phyloP scores from a whole-genome alignment of 495 filamentous ascomycete genomes.

The Daldinia decipiens region DNA sequence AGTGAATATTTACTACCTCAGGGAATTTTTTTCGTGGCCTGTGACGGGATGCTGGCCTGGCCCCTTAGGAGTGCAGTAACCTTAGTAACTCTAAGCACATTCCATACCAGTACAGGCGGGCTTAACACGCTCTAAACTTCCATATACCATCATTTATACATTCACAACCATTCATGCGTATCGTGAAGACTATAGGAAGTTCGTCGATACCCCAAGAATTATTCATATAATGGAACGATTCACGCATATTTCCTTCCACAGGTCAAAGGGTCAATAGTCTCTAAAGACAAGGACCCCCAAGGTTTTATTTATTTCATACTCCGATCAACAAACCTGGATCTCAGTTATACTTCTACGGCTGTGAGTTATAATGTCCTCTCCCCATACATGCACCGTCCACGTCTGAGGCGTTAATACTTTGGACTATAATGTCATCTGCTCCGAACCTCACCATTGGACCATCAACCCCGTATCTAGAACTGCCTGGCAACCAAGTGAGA shows the following conservation, averaged over 20 bases:
- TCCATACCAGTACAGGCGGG: neutral
- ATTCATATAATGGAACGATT: neutral
- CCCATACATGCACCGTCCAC: constrained; percentile 43
- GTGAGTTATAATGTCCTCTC: constrained; percentile 30
- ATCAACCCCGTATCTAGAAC: neutral
- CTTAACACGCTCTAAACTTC: neutral
- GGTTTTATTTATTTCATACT: neutral
- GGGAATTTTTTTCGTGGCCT: neutral
- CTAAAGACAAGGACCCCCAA: neutral
- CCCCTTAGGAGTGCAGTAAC: neutral
- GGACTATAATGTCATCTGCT: constrained; percentile 14
- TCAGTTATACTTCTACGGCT: constrained; percentile 12
- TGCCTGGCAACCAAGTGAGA: constrained; percentile 36
- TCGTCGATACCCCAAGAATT: neutral
- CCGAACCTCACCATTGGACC: constrained; percentile 36
- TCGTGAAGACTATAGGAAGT: neutral
- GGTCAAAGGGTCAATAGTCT: neutral
- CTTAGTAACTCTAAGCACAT: neutral
- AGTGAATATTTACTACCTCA: neutral
- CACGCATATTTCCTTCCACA: neutral
- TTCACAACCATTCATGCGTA: neutral
- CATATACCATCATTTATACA: neutral
- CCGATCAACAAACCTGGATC: neutral
- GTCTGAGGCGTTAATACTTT: constrained; percentile 37
- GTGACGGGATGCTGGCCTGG: neutral